Percentiles rank a stretch among this genome's conserved stretches.
These are phyloP conservation scores for Lactarius hatsudake DNA, from an alignment of 768 basidiomycete species.

Conservation along the genomic window DNA sequence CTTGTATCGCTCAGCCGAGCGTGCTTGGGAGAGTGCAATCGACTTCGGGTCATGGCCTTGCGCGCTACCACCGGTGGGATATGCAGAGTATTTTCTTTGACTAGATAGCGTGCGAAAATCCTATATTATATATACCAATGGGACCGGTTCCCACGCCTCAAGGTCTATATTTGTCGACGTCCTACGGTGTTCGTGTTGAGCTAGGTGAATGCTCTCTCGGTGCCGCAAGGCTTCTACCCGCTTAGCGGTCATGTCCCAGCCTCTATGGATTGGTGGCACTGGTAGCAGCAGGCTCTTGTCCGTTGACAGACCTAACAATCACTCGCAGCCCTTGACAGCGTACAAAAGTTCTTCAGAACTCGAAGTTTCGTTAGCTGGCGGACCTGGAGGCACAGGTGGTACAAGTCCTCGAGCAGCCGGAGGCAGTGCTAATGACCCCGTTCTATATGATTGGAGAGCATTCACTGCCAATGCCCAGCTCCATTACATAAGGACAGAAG, in stretches of 20 bases:
- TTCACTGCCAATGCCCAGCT: slow-evolving; percentile 8
- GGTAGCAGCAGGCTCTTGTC: background rate
- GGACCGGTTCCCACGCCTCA: slow-evolving; percentile 4
- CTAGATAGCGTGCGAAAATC: slow-evolving; percentile 5
- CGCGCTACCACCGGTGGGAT: slow-evolving; percentile 24
- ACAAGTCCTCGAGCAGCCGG: background rate
- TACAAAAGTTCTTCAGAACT: background rate
- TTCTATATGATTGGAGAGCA: slow-evolving; percentile 16
- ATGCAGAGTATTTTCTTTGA: slow-evolving; percentile 25
- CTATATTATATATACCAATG: background rate
- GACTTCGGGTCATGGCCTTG: slow-evolving; percentile 47
- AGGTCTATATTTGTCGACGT: background rate
- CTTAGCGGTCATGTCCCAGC: background rate
- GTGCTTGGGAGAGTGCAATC: slow-evolving; percentile 47
- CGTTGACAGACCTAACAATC: background rate
- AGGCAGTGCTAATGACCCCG: background rate
- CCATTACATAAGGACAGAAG: slow-evolving; percentile 24
- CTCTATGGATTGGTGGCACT: background rate
- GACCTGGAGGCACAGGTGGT: background rate
- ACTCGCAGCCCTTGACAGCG: background rate
- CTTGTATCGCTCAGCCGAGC: slow-evolving; percentile 50
- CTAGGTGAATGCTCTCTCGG: slow-evolving; percentile 5
- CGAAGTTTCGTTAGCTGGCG: background rate
- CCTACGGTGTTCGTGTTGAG: too few relatives aligned
- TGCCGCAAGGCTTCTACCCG: background rate